Evolutionary conservation across 2,329 filamentous ascomycete species (phyloP).

Genomic region (Alternaria atra): DNA sequence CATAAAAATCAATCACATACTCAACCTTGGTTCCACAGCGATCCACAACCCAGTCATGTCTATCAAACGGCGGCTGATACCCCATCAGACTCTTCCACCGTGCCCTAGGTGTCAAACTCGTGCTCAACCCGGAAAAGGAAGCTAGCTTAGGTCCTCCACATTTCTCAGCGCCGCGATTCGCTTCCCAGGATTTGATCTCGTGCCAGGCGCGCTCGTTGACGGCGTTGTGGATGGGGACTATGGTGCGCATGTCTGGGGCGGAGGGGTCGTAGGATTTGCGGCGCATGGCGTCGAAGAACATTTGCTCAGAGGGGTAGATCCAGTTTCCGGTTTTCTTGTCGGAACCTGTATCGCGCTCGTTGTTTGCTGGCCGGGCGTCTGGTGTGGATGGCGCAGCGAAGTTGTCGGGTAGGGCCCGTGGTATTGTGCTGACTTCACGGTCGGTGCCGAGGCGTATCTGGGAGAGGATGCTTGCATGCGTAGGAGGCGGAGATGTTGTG

Average conservation of each 20-base stretch:
- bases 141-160: conserved; percentile 82
- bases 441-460: conserved; percentile 47
- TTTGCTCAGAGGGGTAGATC: conserved; percentile 95
- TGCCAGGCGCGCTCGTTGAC: conserved; percentile 97
- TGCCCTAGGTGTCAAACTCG: conserved; percentile 79
- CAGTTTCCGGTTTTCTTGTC: conserved; percentile 81
- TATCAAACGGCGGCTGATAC: conserved; percentile 91
- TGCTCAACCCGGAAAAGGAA: conserved; percentile 76
- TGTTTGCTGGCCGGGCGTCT: conserved; percentile 67
- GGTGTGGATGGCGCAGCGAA: conserved; percentile 41
- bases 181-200: conserved; percentile 91
- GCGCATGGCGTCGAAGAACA: conserved; percentile 98
- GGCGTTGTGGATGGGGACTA: conserved; percentile 97
- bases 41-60: conserved; percentile 97
- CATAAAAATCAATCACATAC: conserved; percentile 98
- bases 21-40: conserved; percentile 85
- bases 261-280: conserved; percentile 82
- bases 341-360: conserved; percentile 74
- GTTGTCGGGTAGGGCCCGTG: conserved; percentile 41
- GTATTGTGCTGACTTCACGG: conserved; percentile 58
- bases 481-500: conserved; percentile 31
- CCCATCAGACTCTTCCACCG: conserved; percentile 83
- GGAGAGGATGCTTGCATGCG: conserved; percentile 32
- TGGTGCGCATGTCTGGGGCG: conserved; percentile 82
- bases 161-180: conserved; percentile 66